Conservation (phyloP, 2,329 filamentous ascomycete species). For the Cladophialophora immunda region DNA sequence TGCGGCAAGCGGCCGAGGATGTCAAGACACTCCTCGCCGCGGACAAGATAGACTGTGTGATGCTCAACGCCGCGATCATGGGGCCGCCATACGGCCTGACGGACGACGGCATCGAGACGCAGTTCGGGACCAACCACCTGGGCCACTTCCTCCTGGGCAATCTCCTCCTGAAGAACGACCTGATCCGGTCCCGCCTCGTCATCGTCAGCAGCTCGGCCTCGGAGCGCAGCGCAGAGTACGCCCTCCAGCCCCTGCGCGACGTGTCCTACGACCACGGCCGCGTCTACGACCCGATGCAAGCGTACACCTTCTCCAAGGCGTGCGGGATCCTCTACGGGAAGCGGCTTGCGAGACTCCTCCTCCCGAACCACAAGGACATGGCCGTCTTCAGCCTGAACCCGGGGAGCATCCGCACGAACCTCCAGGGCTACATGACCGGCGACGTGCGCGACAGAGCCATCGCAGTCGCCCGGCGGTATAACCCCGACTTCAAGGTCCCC, state of each 20-base stretch:
- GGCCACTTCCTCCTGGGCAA: slow-evolving; percentile 53
- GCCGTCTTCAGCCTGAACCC: slow-evolving; percentile 33
- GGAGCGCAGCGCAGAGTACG: slow-evolving; percentile 21
- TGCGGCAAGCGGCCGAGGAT: slow-evolving; percentile 41
- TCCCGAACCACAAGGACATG: slow-evolving; percentile 16
- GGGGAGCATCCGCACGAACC: slow-evolving; percentile 33
- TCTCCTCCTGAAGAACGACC: slow-evolving; percentile 46
- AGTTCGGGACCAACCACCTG: slow-evolving; percentile 52
- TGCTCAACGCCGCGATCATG: slow-evolving; percentile 58
- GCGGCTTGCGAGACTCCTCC: slow-evolving; percentile 26
- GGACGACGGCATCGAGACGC: slow-evolving; percentile 50
- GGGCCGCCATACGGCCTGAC: slow-evolving; percentile 41
- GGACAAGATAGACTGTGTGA: slow-evolving; percentile 50
- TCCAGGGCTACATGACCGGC: slow-evolving; percentile 29
- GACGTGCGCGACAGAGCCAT: slow-evolving; percentile 26
- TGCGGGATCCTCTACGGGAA: slow-evolving; percentile 52
- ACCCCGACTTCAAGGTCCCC: slow-evolving; percentile 29
- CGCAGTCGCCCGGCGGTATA: slow-evolving; percentile 15
- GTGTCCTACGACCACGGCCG: slow-evolving; percentile 45
- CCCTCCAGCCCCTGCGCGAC: slow-evolving; percentile 46
- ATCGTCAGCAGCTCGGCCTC: slow-evolving; percentile 43
- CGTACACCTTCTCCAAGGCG: slow-evolving; percentile 58
- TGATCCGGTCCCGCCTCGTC: slow-evolving; percentile 40
- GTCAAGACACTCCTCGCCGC: slow-evolving; percentile 45
- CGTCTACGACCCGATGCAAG: slow-evolving; percentile 48